These are phyloP conservation scores for Dictyophora rubrovolvata DNA, from an alignment of 768 basidiomycete genomes.

Conservation along the genomic window DNA sequence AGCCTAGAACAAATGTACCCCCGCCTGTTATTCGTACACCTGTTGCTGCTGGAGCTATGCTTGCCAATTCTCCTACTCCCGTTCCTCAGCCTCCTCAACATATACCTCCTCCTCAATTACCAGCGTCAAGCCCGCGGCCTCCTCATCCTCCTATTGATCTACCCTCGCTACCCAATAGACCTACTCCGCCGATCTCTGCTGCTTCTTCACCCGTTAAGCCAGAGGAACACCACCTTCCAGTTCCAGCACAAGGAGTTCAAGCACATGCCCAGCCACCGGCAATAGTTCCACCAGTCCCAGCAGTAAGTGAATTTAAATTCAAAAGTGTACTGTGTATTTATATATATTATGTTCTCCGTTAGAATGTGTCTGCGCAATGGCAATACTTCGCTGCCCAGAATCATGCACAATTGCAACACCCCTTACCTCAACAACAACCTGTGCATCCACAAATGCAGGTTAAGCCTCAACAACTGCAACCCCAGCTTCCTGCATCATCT, in stretches of 20 bases:
- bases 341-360: not conserved
- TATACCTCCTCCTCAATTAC: slow-evolving; percentile 10
- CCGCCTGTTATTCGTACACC: slow-evolving; percentile 1
- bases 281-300: not conserved
- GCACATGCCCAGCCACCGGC: slow-evolving; percentile 23
- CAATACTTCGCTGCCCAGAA: slow-evolving; percentile 6
- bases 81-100: not conserved
- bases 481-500: slow-evolving; percentile 10
- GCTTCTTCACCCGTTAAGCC: slow-evolving; percentile 21
- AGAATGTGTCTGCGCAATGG: not conserved
- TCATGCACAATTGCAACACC: slow-evolving; percentile 16
- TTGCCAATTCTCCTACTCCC: not conserved
- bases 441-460: slow-evolving; percentile 12
- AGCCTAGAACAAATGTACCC: not conserved
- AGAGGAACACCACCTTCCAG: slow-evolving; percentile 27
- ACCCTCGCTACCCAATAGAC: slow-evolving; percentile 20
- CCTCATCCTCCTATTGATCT: slow-evolving; percentile 23
- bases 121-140: slow-evolving; percentile 22
- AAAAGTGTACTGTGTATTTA: not conserved
- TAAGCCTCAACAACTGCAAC: slow-evolving; percentile 15
- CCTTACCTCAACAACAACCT: slow-evolving; percentile 8
- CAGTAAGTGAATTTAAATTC: not conserved
- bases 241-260: slow-evolving; percentile 24
- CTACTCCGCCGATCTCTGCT: slow-evolving; percentile 20
- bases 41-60: not conserved